These are phyloP conservation scores for Picea glauca DNA, from an alignment of 75 land plant genomes.

Conservation along the genomic window DNA sequence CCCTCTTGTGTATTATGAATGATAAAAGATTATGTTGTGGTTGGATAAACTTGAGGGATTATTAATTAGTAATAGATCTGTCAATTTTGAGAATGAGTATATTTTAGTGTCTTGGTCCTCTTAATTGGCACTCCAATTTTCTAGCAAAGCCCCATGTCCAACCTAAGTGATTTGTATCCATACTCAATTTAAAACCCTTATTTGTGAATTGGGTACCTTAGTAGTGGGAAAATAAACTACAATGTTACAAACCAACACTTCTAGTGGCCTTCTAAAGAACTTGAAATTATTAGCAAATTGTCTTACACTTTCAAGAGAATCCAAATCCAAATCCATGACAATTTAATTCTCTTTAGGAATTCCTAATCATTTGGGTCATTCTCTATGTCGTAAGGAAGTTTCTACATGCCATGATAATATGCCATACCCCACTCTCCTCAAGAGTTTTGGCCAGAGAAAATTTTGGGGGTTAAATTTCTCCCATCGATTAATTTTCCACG, in stretches of 20 bases:
- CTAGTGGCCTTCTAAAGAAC: slow-evolving; percentile 65
- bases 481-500: too few species aligned
- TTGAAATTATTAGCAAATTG: slow-evolving; percentile 84
- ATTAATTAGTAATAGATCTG: too few species aligned
- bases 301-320: slow-evolving; percentile 89
- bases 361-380: slow-evolving; percentile 78
- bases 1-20: too few species aligned
- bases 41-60: too few species aligned
- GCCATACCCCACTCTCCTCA: slow-evolving; percentile 88
- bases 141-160: too few species aligned
- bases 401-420: slow-evolving; percentile 95
- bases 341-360: slow-evolving; percentile 83
- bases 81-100: too few species aligned
- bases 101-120: too few species aligned
- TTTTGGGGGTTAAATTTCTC: too few species aligned
- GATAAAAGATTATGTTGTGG: too few species aligned
- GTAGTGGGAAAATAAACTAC: slow-evolving; percentile 93
- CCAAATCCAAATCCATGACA: slow-evolving; percentile 93
- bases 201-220: slow-evolving; percentile 83
- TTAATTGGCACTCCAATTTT: too few species aligned
- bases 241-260: slow-evolving; percentile 94
- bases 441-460: slow-evolving; percentile 86
- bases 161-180: slow-evolving; percentile 93
- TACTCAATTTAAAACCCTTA: slow-evolving; percentile 93
- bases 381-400: slow-evolving; percentile 94